These are phyloP conservation scores for Aspergillus chevalieri DNA, from an alignment of 2,329 filamentous ascomycete genomes.

Conservation along the genomic window DNA sequence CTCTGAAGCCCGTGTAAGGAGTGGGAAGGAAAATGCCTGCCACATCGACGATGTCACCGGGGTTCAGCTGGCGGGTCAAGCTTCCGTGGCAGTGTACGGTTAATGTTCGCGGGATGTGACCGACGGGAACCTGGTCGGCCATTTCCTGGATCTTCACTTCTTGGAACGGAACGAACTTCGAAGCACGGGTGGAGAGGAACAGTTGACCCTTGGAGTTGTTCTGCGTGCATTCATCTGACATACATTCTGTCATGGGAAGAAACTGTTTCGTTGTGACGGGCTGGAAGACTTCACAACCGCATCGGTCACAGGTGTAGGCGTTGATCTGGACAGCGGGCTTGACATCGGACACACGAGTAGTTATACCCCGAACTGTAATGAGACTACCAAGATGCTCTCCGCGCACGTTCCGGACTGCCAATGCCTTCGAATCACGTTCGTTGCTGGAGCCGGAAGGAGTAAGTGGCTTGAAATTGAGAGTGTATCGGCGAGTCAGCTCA, in stretches of 20 bases:
- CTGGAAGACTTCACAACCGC: constrained; percentile 96
- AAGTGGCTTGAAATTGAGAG: constrained; percentile 88
- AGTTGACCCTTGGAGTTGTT: constrained; percentile 93
- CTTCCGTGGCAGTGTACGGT: constrained; percentile 86
- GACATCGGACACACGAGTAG: constrained; percentile 92
- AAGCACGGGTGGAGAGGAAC: constrained; percentile 89
- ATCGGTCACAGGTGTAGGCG: constrained; percentile 94
- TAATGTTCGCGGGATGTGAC: constrained; percentile 87
- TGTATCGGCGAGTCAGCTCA: constrained; percentile 87
- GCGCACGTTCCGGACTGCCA: constrained; percentile 89
- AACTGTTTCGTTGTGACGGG: constrained; percentile 88
- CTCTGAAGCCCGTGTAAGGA: constrained; percentile 97
- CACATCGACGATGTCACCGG: constrained; percentile 89
- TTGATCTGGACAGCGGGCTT: constrained; percentile 97
- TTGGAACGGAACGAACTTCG: constrained; percentile 95
- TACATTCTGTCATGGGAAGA: constrained; percentile 76
- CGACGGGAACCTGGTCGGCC: constrained; percentile 97
- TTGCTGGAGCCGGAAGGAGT: constrained; percentile 64
- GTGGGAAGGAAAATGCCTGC: constrained; percentile 94
- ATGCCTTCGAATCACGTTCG: constrained; percentile 52
- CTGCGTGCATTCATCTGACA: constrained; percentile 78
- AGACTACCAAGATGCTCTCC: constrained; percentile 89
- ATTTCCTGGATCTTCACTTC: constrained; percentile 98
- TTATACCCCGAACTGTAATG: constrained; percentile 90
- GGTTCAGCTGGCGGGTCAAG: constrained; percentile 78